A percentile compares a stretch with the other conserved stretches of the same genome.
These are phyloP conservation scores for Moniliophthora roreri DNA, from an alignment of 1,284 basidiomycete genomes.

Conservation along the genomic window DNA sequence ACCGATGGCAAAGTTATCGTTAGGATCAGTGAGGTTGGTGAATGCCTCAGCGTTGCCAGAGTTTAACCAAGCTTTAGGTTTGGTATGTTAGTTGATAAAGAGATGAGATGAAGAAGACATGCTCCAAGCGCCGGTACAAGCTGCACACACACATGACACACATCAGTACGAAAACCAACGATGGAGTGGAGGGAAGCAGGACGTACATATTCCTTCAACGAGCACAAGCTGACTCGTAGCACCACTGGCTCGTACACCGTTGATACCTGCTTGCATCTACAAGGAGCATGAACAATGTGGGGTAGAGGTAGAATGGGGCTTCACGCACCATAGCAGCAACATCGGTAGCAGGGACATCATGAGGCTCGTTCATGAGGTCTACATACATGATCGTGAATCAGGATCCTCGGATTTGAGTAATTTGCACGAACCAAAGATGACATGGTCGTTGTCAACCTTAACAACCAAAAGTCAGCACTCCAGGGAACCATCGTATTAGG, in stretches of 20 bases:
- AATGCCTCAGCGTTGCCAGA: constrained; percentile 59
- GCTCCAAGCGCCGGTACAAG: constrained; percentile 54
- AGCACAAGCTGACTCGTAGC: constrained; percentile 57
- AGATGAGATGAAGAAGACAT: constrained; percentile 11
- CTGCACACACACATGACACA: no score
- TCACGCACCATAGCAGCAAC: constrained; percentile 44
- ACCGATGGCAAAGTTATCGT: constrained; percentile 62
- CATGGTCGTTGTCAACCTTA: constrained; percentile 49
- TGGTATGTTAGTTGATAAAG: not conserved
- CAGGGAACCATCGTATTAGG: not conserved
- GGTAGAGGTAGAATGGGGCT: not conserved
- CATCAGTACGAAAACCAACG: constrained; percentile 27
- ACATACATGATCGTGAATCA: not conserved
- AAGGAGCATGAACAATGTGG: constrained; percentile 4
- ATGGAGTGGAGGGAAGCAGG: constrained; percentile 22
- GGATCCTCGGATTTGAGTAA: not conserved
- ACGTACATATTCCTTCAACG: constrained; percentile 49
- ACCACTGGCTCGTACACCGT: constrained; percentile 59
- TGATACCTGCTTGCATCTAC: constrained; percentile 62
- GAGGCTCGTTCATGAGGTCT: constrained; percentile 64
- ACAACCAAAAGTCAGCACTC: not conserved
- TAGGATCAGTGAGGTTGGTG: constrained; percentile 52
- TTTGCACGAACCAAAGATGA: constrained; percentile 48
- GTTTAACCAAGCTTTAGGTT: constrained; percentile 42
- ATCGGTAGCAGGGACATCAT: constrained; percentile 47